Evolutionary conservation across 352 stramenopile species (phyloP).

Genomic region (Phytophthora palmivora): DNA sequence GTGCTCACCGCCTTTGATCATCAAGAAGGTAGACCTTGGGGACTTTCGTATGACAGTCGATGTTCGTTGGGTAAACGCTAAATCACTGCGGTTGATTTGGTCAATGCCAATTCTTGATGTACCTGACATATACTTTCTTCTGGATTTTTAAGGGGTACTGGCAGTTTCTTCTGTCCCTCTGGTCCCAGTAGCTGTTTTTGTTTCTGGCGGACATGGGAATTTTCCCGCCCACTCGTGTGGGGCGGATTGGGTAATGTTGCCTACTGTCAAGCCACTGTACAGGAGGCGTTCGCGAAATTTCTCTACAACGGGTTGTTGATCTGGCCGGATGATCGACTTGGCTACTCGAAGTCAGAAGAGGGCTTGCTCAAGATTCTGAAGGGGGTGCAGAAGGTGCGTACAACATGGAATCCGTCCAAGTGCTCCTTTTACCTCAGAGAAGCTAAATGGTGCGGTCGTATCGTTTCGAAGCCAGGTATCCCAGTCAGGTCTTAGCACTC

Average conservation of each 20-base stretch:
- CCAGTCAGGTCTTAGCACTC: not conserved
- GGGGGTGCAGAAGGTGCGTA: too few species aligned
- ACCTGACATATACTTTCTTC: constrained; percentile 5
- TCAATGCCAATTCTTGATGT: constrained; percentile 18
- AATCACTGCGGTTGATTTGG: too few species aligned
- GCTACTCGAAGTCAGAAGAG: too few species aligned
- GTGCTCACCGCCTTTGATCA: too few species aligned
- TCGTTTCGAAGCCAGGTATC: constrained; percentile 6
- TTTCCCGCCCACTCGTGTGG: constrained; percentile 8
- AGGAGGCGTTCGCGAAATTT: constrained; percentile 14
- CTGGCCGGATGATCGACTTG: constrained; percentile 11
- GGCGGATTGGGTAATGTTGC: constrained; percentile 7
- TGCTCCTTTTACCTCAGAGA: constrained; percentile 14
- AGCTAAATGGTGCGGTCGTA: constrained; percentile 4
- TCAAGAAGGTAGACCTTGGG: too few species aligned
- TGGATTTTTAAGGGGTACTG: constrained; percentile 21
- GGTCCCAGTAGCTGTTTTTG: constrained; percentile 12
- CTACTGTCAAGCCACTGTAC: constrained; percentile 8
- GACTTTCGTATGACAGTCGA: too few species aligned
- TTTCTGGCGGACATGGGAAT: constrained; percentile 9
- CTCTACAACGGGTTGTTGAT: constrained; percentile 19
- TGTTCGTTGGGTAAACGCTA: too few species aligned
- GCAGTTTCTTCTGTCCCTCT: constrained; percentile 7
- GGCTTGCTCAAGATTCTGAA: too few species aligned
- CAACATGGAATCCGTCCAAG: too few species aligned